Evolutionary conservation across 164 flowering plant species (phyloP).

Genomic region (Paratinospora sagittata): DNA sequence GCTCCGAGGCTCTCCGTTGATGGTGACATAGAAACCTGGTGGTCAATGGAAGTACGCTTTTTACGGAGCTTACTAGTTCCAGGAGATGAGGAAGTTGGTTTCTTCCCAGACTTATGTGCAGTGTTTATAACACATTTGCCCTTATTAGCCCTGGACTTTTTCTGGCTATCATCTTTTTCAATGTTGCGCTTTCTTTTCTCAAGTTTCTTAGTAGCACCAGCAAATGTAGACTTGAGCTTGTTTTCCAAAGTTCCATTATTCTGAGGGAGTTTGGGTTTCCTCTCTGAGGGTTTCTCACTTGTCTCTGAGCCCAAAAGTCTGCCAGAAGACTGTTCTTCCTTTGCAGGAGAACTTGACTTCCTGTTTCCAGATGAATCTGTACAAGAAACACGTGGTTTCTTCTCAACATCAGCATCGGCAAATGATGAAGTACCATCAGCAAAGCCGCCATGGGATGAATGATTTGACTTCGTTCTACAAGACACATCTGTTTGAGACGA

Average conservation of each 20-base stretch:
- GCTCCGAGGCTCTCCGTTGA: slow-evolving; percentile 28
- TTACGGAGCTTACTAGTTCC: slow-evolving; percentile 27
- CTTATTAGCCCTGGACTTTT: slow-evolving; percentile 41
- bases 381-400: slow-evolving; percentile 23
- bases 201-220: slow-evolving; percentile 19
- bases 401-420: slow-evolving; percentile 29
- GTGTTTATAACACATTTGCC: slow-evolving; percentile 30
- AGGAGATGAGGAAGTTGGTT: slow-evolving; percentile 21
- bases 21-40: slow-evolving; percentile 20
- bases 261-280: slow-evolving; percentile 25
- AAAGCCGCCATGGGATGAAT: slow-evolving; percentile 31
- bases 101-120: slow-evolving; percentile 27
- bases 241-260: slow-evolving; percentile 25
- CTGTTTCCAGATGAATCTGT: slow-evolving; percentile 24
- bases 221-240: slow-evolving; percentile 22
- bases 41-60: slow-evolving; percentile 28
- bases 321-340: slow-evolving; percentile 27
- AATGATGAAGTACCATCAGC: slow-evolving; percentile 28
- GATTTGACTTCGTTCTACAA: slow-evolving; percentile 24
- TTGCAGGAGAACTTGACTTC: slow-evolving; percentile 24
- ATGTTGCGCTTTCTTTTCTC: slow-evolving; percentile 46
- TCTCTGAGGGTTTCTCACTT: slow-evolving; percentile 31
- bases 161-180: slow-evolving; percentile 24
- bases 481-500: slow-evolving; percentile 29
- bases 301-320: slow-evolving; percentile 19